Conservation (phyloP, 345 rosid genomes). For the Citrus maxima region DNA sequence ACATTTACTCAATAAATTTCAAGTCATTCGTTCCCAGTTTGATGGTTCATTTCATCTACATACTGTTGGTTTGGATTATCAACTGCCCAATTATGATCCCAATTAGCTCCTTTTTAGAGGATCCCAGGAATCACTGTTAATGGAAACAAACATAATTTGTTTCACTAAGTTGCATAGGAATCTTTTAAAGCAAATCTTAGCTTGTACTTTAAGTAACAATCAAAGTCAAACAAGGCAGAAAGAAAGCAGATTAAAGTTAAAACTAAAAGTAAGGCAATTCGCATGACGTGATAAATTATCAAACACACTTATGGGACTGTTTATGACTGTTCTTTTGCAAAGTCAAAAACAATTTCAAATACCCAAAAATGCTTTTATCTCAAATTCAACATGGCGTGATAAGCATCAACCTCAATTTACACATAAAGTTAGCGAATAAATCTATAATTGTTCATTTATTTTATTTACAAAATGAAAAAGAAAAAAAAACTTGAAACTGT, state of each 20-base stretch:
- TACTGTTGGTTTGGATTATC: not conserved
- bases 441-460: not conserved
- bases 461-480: not conserved
- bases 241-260: not conserved
- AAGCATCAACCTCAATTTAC: not conserved
- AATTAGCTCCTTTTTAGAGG: not conserved
- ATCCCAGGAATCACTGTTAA: not conserved
- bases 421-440: not conserved
- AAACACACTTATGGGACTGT: not conserved
- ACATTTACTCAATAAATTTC: not conserved
- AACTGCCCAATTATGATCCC: not conserved
- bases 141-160: not conserved
- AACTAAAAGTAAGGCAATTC: slow-evolving; percentile 3
- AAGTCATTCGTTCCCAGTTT: not conserved
- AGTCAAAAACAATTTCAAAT: not conserved
- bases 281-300: not conserved
- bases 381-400: not conserved
- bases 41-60: not conserved
- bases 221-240: not conserved
- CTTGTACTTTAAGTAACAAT: slow-evolving; percentile 6
- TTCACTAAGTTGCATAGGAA: not conserved
- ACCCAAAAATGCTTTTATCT: not conserved
- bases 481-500: not conserved
- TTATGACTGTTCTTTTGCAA: not conserved
- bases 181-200: slow-evolving; percentile 2